These are phyloP conservation scores for Cercospora sp. DNA, from an alignment of 2,329 filamentous ascomycete species.

Conservation along the genomic window DNA sequence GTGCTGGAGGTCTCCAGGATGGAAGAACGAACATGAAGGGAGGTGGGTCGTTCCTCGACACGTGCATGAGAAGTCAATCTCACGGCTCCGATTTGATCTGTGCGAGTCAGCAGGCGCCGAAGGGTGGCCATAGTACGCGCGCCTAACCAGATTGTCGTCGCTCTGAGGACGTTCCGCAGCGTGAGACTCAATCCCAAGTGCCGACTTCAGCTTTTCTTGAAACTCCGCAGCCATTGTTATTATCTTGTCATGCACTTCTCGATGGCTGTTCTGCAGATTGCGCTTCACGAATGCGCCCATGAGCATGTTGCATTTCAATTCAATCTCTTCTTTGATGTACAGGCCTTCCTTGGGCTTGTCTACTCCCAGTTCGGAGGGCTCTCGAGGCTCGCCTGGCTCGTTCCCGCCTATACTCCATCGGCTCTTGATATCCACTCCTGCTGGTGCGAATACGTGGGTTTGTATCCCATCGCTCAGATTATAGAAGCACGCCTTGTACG, in stretches of 20 bases:
- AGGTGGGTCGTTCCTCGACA: conserved; percentile 21
- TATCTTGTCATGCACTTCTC: conserved; percentile 62
- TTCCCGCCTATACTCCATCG: conserved; percentile 83
- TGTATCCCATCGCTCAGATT: conserved; percentile 71
- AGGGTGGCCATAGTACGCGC: conserved; percentile 9
- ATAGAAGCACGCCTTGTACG: conserved; percentile 79
- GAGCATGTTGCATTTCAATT: conserved; percentile 76
- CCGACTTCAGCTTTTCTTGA: background rate
- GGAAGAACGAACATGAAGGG: conserved; percentile 22
- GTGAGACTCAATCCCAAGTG: background rate
- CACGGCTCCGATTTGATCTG: conserved; percentile 15
- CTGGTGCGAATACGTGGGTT: conserved; percentile 80
- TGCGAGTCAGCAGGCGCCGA: conserved; percentile 12
- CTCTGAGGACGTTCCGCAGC: background rate
- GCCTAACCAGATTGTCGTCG: conserved; percentile 12
- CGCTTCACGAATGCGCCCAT: conserved; percentile 77
- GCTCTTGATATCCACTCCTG: conserved; percentile 74
- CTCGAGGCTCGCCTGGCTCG: conserved; percentile 66
- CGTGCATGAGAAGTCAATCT: conserved; percentile 17
- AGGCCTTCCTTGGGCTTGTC: conserved; percentile 64
- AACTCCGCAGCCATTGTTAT: conserved; percentile 26
- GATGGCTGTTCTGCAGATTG: conserved; percentile 76
- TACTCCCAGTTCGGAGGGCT: conserved; percentile 62
- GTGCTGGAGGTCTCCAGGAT: conserved; percentile 19
- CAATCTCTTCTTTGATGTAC: conserved; percentile 82